Conservation (phyloP, 768 basidiomycete genomes). For the Tulasnella sp. region DNA sequence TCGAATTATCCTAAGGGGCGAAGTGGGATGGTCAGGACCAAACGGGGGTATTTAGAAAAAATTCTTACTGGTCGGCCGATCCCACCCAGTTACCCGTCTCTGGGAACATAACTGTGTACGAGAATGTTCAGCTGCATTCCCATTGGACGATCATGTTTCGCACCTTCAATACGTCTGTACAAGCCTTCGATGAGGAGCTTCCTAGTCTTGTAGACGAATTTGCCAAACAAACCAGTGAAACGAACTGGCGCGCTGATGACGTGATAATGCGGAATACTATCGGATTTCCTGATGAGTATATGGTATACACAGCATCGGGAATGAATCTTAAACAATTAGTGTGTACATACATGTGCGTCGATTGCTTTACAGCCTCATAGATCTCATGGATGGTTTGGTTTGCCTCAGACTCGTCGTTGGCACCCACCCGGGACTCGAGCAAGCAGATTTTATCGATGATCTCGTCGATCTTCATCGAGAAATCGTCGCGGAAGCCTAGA, state of each 20-base stretch:
- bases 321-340: neutral
- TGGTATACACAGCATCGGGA: neutral
- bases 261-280: constrained; percentile 49
- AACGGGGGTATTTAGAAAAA: neutral
- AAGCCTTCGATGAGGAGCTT: constrained; percentile 48
- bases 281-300: neutral
- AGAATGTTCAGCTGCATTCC: neutral
- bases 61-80: constrained; percentile 46
- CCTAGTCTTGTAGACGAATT: constrained; percentile 36
- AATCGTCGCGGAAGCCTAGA: constrained; percentile 53
- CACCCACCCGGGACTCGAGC: constrained; percentile 37
- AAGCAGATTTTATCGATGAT: constrained; percentile 42
- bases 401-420: constrained; percentile 23
- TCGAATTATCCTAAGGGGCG: constrained; percentile 34
- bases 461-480: constrained; percentile 40
- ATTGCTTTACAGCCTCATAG: constrained; percentile 29
- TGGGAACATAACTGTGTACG: constrained; percentile 46
- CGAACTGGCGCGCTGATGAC: constrained; percentile 35
- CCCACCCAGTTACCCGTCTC: constrained; percentile 50
- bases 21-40: neutral
- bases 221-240: constrained; percentile 27
- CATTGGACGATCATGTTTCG: constrained; percentile 11
- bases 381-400: constrained; percentile 34
- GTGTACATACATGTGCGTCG: constrained; percentile 47
- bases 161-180: constrained; percentile 43